Evolutionary conservation across 2,329 filamentous ascomycete species (phyloP), one percentile per base, ranked within the genome.

Genomic region (Aspergillus niger): DNA sequence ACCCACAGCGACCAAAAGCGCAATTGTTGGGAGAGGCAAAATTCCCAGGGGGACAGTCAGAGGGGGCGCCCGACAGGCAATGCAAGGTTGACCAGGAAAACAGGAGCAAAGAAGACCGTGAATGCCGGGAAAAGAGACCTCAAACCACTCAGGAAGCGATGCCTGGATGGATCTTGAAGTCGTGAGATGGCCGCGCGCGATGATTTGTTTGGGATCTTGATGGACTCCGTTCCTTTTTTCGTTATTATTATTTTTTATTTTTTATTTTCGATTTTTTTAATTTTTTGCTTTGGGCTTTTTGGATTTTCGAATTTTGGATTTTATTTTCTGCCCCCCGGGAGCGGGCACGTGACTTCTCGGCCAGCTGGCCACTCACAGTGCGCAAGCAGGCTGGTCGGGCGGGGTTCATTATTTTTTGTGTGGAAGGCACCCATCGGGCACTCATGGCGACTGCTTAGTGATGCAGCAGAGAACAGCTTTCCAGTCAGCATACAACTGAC

Each of bases 181-280:
- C 54, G 51, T 51, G 62, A 57, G 58, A 43, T 54, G 59, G 57
- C 57, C 53, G 62, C 59, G 57, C 59, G 52, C 56, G 63, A 64
- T 65, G 61, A 54, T 54, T 63, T 60, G 57, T 64, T 58, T 62
- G 64, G 57, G 55, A 60, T 63, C 57, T 58, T 49, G 64, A 64
- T 66, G 66, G 61, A 57, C 55, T 57, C 61, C 55, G 54, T 63
- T 56, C 58, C 55, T 65, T 65, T 64, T 66, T 65, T 63, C 63
- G 57, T 59, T 52, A 58, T 60, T 64, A 63, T 44, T 61, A 51
- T 51, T 64, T 60, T 62, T 64, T 55, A 59, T 59, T 59, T 58
- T 57, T 56, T 50, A 58, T 58, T 63, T 61, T 59, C 47, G 57
- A 49, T 30, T 61, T 68, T 65, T 65, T 62, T 62, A 54, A 58